Percentiles rank a stretch among this genome's conserved stretches.
phyloP scores from a whole-genome alignment of 306 rosid genomes.

The Styphnolobium japonicum region DNA sequence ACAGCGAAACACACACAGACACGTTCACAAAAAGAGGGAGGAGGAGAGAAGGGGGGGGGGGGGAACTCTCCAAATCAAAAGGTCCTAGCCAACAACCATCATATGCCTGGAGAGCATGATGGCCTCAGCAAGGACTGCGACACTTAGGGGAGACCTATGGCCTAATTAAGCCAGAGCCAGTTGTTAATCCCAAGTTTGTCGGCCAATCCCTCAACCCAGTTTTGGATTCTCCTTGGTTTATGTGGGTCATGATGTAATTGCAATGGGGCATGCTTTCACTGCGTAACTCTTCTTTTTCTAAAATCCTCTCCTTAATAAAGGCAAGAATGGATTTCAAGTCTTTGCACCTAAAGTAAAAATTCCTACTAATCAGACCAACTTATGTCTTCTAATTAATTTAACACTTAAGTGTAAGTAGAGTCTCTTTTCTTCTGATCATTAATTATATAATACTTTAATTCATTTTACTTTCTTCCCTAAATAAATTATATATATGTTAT shows the following conservation, averaged over 20 bases:
- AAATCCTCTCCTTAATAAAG: neutral
- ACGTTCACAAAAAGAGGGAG: neutral
- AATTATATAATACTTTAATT: neutral
- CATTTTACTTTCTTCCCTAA: neutral
- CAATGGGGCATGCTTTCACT: neutral
- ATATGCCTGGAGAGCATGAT: conserved; percentile 37
- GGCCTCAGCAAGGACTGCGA: conserved; percentile 8
- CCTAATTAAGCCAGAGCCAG: conserved; percentile 34
- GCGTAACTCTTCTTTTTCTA: no score
- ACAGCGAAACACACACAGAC: neutral
- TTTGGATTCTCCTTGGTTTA: conserved; percentile 30
- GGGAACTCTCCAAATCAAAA: neutral
- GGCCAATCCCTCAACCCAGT: conserved; percentile 40
- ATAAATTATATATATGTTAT: neutral
- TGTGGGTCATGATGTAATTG: conserved; percentile 27
- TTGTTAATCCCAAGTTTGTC: conserved; percentile 40
- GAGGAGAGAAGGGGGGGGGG: neutral
- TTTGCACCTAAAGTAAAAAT: neutral
- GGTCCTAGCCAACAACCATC: conserved; percentile 42
- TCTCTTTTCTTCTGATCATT: neutral
- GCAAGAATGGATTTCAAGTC: neutral
- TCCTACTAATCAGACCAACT: neutral
- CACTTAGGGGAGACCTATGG: conserved; percentile 20
- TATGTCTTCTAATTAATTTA: no score
- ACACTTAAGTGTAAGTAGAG: neutral